phyloP scores from a whole-genome alignment of 768 basidiomycete species.

The Candolleomyces efflorescens region DNA sequence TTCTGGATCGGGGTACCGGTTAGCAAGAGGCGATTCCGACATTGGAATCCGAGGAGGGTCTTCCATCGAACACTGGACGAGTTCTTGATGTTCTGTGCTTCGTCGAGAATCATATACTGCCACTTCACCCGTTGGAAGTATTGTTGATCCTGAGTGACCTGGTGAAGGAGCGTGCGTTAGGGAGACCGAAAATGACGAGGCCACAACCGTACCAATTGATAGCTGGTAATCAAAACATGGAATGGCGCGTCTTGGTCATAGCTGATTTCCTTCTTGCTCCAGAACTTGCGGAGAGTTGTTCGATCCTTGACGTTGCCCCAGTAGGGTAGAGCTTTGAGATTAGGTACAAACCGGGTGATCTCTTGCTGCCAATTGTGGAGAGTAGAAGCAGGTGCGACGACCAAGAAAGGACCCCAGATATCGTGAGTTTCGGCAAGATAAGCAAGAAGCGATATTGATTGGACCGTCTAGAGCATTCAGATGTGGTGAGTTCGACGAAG shows the following conservation, averaged over 20 bases:
- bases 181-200: background rate
- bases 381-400: constrained; percentile 95
- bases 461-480: constrained; percentile 65
- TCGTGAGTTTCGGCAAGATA: constrained; percentile 97
- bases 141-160: constrained; percentile 96
- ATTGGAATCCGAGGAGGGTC: constrained; percentile 91
- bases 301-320: constrained; percentile 99
- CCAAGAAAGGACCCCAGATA: constrained; percentile 99
- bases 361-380: constrained; percentile 99
- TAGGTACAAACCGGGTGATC: constrained; percentile 90
- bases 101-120: constrained; percentile 99
- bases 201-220: constrained; percentile 72
- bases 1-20: constrained; percentile 99
- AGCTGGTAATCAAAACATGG: constrained; percentile 95
- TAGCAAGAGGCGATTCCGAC: constrained; percentile 88
- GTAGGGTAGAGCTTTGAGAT: constrained; percentile 91
- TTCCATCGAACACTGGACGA: constrained; percentile 97
- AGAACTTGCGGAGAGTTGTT: constrained; percentile 90
- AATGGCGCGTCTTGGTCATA: constrained; percentile 95
- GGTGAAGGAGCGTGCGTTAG: background rate
- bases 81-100: constrained; percentile 99
- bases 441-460: constrained; percentile 93
- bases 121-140: constrained; percentile 97
- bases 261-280: constrained; percentile 96
- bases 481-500: background rate